Percentiles rank a stretch among this genome's conserved stretches.
These are phyloP conservation scores for Pyrenopolyporus hunteri DNA, from an alignment of 495 filamentous ascomycete species.

Conservation along the genomic window DNA sequence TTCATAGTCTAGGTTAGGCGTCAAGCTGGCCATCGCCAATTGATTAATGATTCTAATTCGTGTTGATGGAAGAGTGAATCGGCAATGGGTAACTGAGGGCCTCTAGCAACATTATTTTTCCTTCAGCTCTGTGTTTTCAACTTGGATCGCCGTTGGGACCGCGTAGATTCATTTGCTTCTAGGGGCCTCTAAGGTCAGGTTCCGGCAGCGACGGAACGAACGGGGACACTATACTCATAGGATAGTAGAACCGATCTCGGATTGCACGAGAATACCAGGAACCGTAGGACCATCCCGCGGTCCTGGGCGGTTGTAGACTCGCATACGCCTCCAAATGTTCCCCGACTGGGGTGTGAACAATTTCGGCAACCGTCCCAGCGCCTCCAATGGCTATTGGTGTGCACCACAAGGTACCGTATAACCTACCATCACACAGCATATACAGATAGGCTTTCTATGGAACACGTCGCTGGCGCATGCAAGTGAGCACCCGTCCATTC, in stretches of 20 bases:
- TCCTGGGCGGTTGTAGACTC: conserved; percentile 20
- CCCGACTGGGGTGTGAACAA: no score
- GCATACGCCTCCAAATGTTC: neutral
- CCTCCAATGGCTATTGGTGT: no score
- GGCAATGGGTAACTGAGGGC: neutral
- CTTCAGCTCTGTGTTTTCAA: no score
- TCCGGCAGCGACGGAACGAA: no score
- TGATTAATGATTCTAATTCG: conserved; percentile 8
- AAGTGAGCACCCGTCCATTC: conserved; percentile 8
- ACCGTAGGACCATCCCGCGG: neutral
- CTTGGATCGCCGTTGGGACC: no score
- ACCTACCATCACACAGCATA: conserved; percentile 1
- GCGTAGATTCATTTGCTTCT: no score
- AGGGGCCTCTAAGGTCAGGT: no score
- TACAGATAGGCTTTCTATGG: neutral
- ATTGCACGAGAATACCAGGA: no score
- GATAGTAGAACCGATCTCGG: no score
- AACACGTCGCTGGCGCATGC: neutral
- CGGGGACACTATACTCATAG: no score
- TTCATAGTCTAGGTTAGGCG: neutral
- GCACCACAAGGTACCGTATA: neutral
- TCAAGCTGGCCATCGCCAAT: neutral
- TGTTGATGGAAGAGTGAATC: neutral
- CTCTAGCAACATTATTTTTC: neutral
- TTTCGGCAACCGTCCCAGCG: no score